Base-by-base conservation (phyloP, 2,329 filamentous ascomycete genomes). In the Cytospora paraplurivora region DNA sequence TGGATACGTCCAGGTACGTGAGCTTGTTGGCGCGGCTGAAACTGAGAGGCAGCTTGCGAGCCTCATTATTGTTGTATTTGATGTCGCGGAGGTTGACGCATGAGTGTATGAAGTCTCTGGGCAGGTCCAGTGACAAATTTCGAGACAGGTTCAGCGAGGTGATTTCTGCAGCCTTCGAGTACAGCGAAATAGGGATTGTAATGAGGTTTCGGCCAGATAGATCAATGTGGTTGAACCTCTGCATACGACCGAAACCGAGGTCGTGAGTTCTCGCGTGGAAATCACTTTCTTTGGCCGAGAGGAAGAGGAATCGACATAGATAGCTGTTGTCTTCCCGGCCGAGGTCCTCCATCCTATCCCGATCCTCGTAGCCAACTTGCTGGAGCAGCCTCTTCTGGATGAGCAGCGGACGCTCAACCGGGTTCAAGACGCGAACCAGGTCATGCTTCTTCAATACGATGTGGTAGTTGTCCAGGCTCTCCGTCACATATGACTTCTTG, bases 261-360 rank as follows among this genome's bases (percentile, higher is more conserved):
- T 98, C 94, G 67, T 93, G 89, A 32, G 91, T 81, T 65, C 84
- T 87, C 51, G 88, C 83, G 67, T 89, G 87, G 71, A 85, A 93
- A 56, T 93, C 92, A 73, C 88, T 93, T 74, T 97, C 90, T 71
- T 94, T 91, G 21, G 91, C 89, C 17, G 94, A 93, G 64, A 97
- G 81, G 76, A 99, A 99, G 65, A 95, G 92, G 78, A 99, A 98
- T 7, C 95, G 91, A 73, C 93, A 96, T 13, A 99, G 84, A 71
- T 98, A 99, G 73, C 93, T 96, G 75, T 98, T 97, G 79, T 99
- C 95, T 76, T 99, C 95, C 63, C 95, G 88, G 34, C 95, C 95
- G 59, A 99, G 86, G 67, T 98, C 95, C 74, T 97, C 94, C 53
- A 99, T 87, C 47, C 87, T 88, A 75, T 99, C 95, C 62, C 86